These are phyloP conservation scores for Wickerhamomyces hampshirensis DNA, from an alignment of 805 yeast genomes.

Conservation along the genomic window DNA sequence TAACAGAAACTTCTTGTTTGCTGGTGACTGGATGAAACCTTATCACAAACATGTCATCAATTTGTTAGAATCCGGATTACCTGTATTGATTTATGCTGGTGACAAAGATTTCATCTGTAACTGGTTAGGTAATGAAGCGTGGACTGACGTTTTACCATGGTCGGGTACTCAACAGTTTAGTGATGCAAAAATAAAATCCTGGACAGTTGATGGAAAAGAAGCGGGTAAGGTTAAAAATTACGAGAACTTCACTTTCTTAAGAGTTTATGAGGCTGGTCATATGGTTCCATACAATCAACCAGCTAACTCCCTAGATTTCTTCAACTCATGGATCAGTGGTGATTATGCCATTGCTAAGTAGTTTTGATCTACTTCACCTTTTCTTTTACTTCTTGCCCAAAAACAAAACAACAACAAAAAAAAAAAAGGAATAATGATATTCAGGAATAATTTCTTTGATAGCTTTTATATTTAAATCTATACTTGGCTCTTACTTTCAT, in stretches of 20 bases:
- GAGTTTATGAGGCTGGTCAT: conserved; percentile 89
- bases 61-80: conserved; percentile 66
- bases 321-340: conserved; percentile 80
- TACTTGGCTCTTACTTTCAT: too few relatives aligned
- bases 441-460: neutral
- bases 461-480: too few relatives aligned
- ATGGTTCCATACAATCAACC: conserved; percentile 96
- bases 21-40: conserved; percentile 93
- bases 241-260: conserved; percentile 71
- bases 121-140: conserved; percentile 91
- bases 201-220: conserved; percentile 43
- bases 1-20: conserved; percentile 71
- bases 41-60: conserved; percentile 72
- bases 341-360: conserved; percentile 35
- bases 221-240: conserved; percentile 69
- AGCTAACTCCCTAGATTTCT: conserved; percentile 67
- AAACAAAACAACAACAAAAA: neutral
- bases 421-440: neutral
- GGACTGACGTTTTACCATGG: conserved; percentile 78
- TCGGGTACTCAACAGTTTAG: conserved; percentile 49
- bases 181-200: conserved; percentile 37
- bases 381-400: neutral
- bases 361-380: too few relatives aligned
- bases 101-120: conserved; percentile 95
- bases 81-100: conserved; percentile 90